phyloP scores from a whole-genome alignment of 768 basidiomycete genomes.

The Arthromyces matolae region DNA sequence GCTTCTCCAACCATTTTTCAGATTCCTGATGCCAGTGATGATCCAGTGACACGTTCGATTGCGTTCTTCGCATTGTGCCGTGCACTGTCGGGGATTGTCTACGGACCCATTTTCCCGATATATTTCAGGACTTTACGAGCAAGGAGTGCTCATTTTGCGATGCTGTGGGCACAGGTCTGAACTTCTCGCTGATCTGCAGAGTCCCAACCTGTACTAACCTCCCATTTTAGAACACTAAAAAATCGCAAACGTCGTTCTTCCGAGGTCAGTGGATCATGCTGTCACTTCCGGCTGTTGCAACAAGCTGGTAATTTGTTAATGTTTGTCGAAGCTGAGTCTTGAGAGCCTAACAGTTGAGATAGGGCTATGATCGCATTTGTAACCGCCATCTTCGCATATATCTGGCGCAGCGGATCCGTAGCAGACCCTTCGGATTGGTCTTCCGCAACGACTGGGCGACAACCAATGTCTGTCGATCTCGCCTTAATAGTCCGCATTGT shows the following conservation, averaged over 20 bases:
- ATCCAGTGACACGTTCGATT: constrained; percentile 14
- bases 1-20: constrained; percentile 16
- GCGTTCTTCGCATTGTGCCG: constrained; percentile 14
- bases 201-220: too few relatives aligned
- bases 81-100: constrained; percentile 12
- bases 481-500: constrained; percentile 7
- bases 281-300: constrained; percentile 14
- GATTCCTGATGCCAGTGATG: constrained; percentile 14
- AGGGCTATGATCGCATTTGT: constrained; percentile 12
- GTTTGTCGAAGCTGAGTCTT: too few relatives aligned
- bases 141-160: constrained; percentile 12
- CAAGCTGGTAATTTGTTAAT: constrained; percentile 7
- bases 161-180: constrained; percentile 12
- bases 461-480: constrained; percentile 10
- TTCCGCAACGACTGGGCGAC: not conserved
- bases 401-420: constrained; percentile 12
- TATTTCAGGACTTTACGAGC: constrained; percentile 9
- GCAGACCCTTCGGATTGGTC: constrained; percentile 11
- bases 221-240: not conserved
- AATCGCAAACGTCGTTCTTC: constrained; percentile 3
- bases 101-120: constrained; percentile 14
- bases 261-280: constrained; percentile 13
- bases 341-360: too few relatives aligned
- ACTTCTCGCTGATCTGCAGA: not conserved
- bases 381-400: constrained; percentile 11